Evolutionary conservation across 2,329 filamentous ascomycete genomes (phyloP), one percentile per base, ranked within the genome.

Genomic region (Neobulgaria alba): DNA sequence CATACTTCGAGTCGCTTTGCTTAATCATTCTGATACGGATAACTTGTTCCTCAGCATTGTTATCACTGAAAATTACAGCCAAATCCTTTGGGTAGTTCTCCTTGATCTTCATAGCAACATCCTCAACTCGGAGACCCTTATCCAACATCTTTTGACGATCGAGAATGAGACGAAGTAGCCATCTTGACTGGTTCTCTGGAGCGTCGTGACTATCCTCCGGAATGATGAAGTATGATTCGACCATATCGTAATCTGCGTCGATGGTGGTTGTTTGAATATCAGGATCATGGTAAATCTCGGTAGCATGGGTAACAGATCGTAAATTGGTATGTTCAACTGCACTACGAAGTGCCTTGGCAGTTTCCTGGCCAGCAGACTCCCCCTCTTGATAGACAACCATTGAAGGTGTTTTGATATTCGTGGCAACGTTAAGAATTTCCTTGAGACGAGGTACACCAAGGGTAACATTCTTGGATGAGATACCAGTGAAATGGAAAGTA

Each of bases 401-500:
- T 38, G 87, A 89, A 2, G 92, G 92, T 0, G 92, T 98, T 73
- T 96, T 98, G 71, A 98, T 95, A 65, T 96, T 93, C 54, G 84
- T 89, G 0, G 93, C 92, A 44, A 98, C 80, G 63, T 98, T 98
- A 43, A 98, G 74, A 78, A 98, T 98, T 69, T 98, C 92, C 75
- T 98, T 98, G 36, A 98, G 77, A 79, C 92, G 90, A 32, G 92
- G 92, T 32, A 98, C 92, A 87, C 92, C 92, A 36, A 98, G 81
- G 0, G 92, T 98, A 41, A 98, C 90, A 73, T 98, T 98, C 82
- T 98, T 98, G 17, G 90, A 95, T 29, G 93, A 95, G 46, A 98
- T 88, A 95, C 92, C 92, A 64, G 92, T 89, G 64, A 98, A 98
- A 73, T 98, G 92, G 83, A 98, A 98, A 17, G 92, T 98, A 69